Base-by-base conservation (phyloP, 2,329 filamentous ascomycete species). In the Kalaharituber pfeilii region DNA sequence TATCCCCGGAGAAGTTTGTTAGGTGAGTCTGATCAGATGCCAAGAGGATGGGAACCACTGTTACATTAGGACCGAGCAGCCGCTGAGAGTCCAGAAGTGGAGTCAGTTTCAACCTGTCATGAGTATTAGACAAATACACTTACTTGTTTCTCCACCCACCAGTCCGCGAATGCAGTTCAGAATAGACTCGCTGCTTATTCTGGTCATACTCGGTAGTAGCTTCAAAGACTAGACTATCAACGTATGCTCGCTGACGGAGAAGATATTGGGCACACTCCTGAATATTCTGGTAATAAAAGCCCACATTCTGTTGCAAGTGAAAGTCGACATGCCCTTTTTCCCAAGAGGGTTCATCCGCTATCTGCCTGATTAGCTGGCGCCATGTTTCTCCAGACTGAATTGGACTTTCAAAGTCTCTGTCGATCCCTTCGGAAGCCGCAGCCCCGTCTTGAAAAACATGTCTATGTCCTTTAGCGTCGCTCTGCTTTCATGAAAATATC, bases 81-180 rank as follows among this genome's bases (percentile, higher is more conserved):
- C 24, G 2, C 44, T 49, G 22, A 3, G n/a, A 15, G 20, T 22
- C n/a, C 13, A 49, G 15, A 18, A 22, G 24, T 3, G 15, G 3
- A 49, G 18, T n/a, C n/a, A n/a, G n/a, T n/a, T n/a, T n/a, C n/a
- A 20, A 49, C 22, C 18, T 2, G 5, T 13, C 3, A 6, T 22
- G 1, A n/a, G n/a, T n/a, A 1, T 22, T 18, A 18, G 44, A 18
- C 24, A 18, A 7, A 49, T 13, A 20, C 3, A 22, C 24, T 51
- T 49, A 56, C 29, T 29, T 53, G 54, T 13, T 22, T 51, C 9
- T 53, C 44, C 45, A 18, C 52, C 54, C 47, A 53, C 45, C 30
- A 56, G 15, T 53, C 36, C 4, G 33, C 51, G 51, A 51, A 27
- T 56, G 51, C 24, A 56, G 18, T 24, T 53, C 24, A 5, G 29